A percentile compares a stretch with the other conserved stretches of the same genome.
phyloP scores from a whole-genome alignment of 73 alveolate species.

The Paramecium octaurelia region DNA sequence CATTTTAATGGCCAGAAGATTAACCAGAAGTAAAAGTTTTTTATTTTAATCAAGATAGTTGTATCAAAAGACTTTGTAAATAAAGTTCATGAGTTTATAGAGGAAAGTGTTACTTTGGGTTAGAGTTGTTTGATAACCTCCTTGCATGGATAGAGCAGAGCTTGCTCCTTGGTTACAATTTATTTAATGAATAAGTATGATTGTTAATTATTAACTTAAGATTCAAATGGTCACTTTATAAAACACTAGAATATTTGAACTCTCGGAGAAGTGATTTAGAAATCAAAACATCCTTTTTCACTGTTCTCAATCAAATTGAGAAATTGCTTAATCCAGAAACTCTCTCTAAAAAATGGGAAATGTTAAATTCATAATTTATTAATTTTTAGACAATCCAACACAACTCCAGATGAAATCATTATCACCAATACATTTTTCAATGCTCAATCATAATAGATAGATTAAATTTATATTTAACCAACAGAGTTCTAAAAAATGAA shows the following conservation, averaged over 20 bases:
- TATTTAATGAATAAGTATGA: constrained; percentile 49
- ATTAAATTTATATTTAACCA: neutral
- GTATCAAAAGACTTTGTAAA: constrained; percentile 9
- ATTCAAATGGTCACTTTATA: constrained; percentile 79
- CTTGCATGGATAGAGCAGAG: constrained; percentile 44
- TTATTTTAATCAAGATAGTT: neutral
- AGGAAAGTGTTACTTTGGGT: constrained; percentile 30
- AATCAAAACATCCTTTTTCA: constrained; percentile 75
- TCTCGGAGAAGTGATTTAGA: constrained; percentile 84
- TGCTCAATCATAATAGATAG: constrained; percentile 16
- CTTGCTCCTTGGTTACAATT: constrained; percentile 41
- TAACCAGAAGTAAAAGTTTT: constrained; percentile 28
- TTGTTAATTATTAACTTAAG: constrained; percentile 28
- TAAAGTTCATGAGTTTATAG: constrained; percentile 34
- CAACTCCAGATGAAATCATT: neutral
- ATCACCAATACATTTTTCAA: neutral
- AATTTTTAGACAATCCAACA: neutral
- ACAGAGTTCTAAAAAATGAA: neutral
- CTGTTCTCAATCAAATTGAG: neutral
- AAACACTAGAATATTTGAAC: constrained; percentile 80
- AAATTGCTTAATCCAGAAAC: constrained; percentile 8
- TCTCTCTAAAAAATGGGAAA: constrained; percentile 42
- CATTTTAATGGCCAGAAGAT: constrained; percentile 50
- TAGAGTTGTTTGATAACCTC: constrained; percentile 45
- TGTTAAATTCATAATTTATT: neutral